Base-by-base conservation (phyloP, 2,329 filamentous ascomycete species). In the Beauveria sp. region DNA sequence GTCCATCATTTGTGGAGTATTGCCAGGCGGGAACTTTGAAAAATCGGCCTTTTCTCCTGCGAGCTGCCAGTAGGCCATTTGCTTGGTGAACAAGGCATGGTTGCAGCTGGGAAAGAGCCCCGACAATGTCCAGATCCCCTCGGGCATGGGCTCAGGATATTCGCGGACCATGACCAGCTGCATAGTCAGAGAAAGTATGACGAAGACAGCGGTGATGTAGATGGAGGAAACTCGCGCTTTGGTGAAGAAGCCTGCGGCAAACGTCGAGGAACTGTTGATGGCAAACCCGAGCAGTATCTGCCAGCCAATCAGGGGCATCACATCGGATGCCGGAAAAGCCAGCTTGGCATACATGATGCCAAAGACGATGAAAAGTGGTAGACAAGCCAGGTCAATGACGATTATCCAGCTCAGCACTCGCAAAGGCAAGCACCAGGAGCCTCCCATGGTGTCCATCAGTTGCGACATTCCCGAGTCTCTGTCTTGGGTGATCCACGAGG, bases 231-330 rank as follows among this genome's bases (percentile, higher is more conserved):
- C 65, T 7, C 66, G 67, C 3, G 71, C 66, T 59, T 67, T 69
- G 40, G 64, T 68, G 67, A 76, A 76, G 63, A 75, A 76, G 16
- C 73, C 64, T 0, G 73, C 70, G 1, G 68, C 72, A 2, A 87
- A 88, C 9, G 88, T 80, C 16, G 80, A 84, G 47, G 84, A 84
- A n/a, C 90, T 77, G 4, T 87, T 88, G 20, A 87, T 82, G 71
- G 71, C 67, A 70, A 76, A 60, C 68, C 82, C 62, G 69, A 80
- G 65, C 72, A 80, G 63, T 65, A 79, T 71, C 76, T 86, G 72
- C 74, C 73, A 76, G 53, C 71, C 69, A 59, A 77, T 70, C n/a
- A 71, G 63, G 2, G 55, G 55, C 55, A 48, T 37, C 12, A 57
- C 44, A 7, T 47, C 43, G 3, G 55, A 57, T 16, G 20, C 28